Conservation (phyloP, 2,329 filamentous ascomycete species). For the Chlorencoelia australis region DNA sequence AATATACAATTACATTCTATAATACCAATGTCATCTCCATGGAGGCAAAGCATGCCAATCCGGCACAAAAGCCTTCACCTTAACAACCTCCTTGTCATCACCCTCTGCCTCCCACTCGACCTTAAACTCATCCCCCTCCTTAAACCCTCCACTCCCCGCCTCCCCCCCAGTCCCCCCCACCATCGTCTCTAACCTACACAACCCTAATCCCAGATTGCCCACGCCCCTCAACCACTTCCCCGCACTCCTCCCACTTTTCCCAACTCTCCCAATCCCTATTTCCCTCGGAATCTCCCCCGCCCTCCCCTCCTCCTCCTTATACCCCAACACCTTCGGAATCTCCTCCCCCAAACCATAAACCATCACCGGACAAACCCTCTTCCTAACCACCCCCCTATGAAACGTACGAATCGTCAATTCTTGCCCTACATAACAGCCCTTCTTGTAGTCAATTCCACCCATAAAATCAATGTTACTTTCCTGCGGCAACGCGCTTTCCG, state of each 20-base stretch:
- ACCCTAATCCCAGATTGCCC: conserved; percentile 76
- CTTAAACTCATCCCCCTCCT: conserved; percentile 37
- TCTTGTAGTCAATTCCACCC: conserved; percentile 80
- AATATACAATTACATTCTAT: neutral
- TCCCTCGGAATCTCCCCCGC: conserved; percentile 26
- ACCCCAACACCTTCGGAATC: conserved; percentile 35
- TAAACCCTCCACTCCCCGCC: conserved; percentile 38
- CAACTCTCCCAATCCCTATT: conserved; percentile 41
- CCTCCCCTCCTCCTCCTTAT: conserved; percentile 30
- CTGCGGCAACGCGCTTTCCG: conserved; percentile 66
- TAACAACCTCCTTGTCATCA: conserved; percentile 34
- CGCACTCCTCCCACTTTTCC: conserved; percentile 55
- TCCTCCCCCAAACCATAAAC: conserved; percentile 47
- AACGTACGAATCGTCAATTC: conserved; percentile 93
- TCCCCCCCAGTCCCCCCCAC: conserved; percentile 66
- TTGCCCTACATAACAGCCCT: conserved; percentile 95
- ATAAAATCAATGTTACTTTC: conserved; percentile 85
- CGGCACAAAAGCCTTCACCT: conserved; percentile 73
- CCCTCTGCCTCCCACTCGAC: conserved; percentile 36
- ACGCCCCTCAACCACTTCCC: conserved; percentile 73
- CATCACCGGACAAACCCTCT: conserved; percentile 73
- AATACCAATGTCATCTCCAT: conserved; percentile 20
- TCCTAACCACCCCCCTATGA: conserved; percentile 87
- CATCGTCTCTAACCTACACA: conserved; percentile 88
- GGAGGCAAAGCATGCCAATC: conserved; percentile 49